Evolutionary conservation across 1,284 basidiomycete species (phyloP).

Genomic region (Apiotrichum veenhuisii): DNA sequence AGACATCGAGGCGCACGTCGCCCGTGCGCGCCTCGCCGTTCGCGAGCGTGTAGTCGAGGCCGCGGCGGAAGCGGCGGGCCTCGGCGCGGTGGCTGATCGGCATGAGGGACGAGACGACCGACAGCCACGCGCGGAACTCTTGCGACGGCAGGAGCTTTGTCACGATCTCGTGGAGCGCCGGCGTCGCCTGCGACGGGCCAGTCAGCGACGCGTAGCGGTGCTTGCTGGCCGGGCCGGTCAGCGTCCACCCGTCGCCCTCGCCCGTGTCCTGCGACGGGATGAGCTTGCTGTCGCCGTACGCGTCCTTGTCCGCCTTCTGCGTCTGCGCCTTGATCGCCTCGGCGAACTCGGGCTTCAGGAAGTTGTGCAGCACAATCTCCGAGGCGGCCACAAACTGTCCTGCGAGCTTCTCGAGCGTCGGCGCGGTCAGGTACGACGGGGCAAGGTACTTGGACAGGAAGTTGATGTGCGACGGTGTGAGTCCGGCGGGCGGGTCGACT

Average conservation of each 20-base stretch:
- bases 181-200: slow-evolving; percentile 23
- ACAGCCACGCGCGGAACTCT: slow-evolving; percentile 88
- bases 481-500: slow-evolving; percentile 47
- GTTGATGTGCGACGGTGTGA: slow-evolving; percentile 61
- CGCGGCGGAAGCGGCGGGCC: slow-evolving; percentile 84
- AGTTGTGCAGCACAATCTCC: slow-evolving; percentile 82
- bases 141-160: slow-evolving; percentile 67
- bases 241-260: slow-evolving; percentile 61
- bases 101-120: slow-evolving; percentile 71
- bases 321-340: slow-evolving; percentile 64
- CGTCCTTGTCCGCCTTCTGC: slow-evolving; percentile 62
- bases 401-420: slow-evolving; percentile 75
- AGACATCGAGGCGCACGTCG: slow-evolving; percentile 79
- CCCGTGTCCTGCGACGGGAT: slow-evolving; percentile 62
- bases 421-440: slow-evolving; percentile 79
- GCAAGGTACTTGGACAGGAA: slow-evolving; percentile 82
- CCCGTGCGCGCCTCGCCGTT: slow-evolving; percentile 69
- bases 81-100: slow-evolving; percentile 70
- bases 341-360: slow-evolving; percentile 68
- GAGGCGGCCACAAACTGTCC: slow-evolving; percentile 83
- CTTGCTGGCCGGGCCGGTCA: slow-evolving; percentile 88
- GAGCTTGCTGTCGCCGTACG: slow-evolving; percentile 44
- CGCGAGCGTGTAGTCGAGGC: slow-evolving; percentile 92
- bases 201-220: slow-evolving; percentile 78
- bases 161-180: slow-evolving; percentile 61